Conservation (phyloP, 768 basidiomycete genomes). For the Calvatia gigantea region DNA sequence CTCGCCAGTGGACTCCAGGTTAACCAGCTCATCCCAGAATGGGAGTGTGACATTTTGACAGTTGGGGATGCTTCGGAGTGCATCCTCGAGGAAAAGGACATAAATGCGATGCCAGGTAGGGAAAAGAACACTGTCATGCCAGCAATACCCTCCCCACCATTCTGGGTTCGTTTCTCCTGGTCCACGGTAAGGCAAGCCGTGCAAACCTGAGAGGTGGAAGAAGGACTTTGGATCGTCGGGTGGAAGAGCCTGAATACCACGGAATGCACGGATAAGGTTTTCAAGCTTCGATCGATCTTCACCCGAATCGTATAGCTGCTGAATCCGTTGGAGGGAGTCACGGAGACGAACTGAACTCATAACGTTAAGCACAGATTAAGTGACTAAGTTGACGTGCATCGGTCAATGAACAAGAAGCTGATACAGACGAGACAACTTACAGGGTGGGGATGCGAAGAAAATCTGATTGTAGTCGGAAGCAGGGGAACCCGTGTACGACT, state of each 20-base stretch:
- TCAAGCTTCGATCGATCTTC: constrained; percentile 3
- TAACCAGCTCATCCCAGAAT: constrained; percentile 7
- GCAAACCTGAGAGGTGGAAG: background rate
- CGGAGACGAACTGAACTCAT: no score
- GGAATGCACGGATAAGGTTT: constrained; percentile 1
- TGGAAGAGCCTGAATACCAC: constrained; percentile 6
- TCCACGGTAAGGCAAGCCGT: constrained; percentile 5
- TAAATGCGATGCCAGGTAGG: constrained; percentile 5
- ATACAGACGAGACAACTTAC: no score
- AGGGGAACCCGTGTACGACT: no score
- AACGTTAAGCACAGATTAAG: no score
- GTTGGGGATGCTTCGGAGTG: constrained; percentile 1
- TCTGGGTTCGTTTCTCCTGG: background rate
- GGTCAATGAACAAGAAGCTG: no score
- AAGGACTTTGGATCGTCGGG: background rate
- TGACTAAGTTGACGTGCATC: no score
- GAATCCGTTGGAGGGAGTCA: background rate
- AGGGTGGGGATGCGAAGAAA: no score
- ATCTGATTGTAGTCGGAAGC: no score
- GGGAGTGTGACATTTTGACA: constrained; percentile 5
- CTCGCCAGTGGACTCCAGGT: background rate
- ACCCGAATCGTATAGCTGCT: constrained; percentile 4
- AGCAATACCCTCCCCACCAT: constrained; percentile 8
- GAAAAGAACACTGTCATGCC: constrained; percentile 2
- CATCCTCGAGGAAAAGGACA: constrained; percentile 2